phyloP scores from a whole-genome alignment of 192 early-diverging fungal genomes.

The Backusella tuberculispora region DNA sequence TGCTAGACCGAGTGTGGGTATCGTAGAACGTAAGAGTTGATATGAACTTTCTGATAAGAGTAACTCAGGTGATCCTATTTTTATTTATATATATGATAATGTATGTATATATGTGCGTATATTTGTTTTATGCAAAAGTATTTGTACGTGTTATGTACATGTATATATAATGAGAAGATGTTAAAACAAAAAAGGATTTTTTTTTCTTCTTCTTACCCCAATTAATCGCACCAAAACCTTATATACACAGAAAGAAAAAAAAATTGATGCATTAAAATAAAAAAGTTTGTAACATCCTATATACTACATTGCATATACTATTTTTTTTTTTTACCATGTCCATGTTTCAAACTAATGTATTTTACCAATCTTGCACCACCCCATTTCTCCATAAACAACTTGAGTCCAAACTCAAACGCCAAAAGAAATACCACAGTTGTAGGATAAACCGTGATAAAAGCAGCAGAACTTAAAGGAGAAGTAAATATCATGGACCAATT shows the following conservation, averaged over 20 bases:
- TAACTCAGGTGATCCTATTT: background rate
- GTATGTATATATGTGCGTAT: too few relatives aligned
- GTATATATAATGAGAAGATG: too few relatives aligned
- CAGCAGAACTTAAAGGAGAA: slow-evolving; percentile 30
- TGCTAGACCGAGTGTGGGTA: slow-evolving; percentile 24
- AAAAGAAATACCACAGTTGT: slow-evolving; percentile 22
- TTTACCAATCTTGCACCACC: slow-evolving; percentile 19
- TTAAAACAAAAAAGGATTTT: too few relatives aligned
- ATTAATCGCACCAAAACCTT: slow-evolving; percentile 44
- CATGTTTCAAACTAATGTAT: slow-evolving; percentile 28
- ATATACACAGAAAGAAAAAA: background rate
- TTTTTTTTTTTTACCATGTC: slow-evolving; percentile 20
- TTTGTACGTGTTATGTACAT: too few relatives aligned
- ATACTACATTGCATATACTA: too few relatives aligned
- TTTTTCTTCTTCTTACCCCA: slow-evolving; percentile 42
- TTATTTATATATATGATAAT: background rate
- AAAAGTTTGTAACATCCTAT: background rate
- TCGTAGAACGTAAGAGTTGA: slow-evolving; percentile 17
- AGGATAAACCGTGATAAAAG: slow-evolving; percentile 37
- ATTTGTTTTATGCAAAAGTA: too few relatives aligned
- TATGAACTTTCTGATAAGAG: slow-evolving; percentile 14
- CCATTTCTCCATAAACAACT: slow-evolving; percentile 32
- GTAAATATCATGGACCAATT: slow-evolving; percentile 34
- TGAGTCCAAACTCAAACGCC: slow-evolving; percentile 23
- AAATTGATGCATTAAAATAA: too few relatives aligned